These are phyloP conservation scores for Hymenoscyphus albidus DNA, from an alignment of 2,329 filamentous ascomycete genomes.

Conservation along the genomic window DNA sequence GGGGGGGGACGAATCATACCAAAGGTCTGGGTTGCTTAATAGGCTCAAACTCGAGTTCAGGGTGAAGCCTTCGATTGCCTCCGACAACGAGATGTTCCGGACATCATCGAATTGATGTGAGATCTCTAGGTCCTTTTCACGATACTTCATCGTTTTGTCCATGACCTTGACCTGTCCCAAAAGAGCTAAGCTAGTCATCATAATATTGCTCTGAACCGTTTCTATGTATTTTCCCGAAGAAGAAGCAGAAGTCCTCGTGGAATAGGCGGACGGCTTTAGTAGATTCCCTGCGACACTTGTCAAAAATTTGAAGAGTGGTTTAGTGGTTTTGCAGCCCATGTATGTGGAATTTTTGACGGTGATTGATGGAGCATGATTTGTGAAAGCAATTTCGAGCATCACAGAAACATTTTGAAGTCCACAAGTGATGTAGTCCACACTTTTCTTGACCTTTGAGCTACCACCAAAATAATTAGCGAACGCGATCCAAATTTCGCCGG, in stretches of 20 bases:
- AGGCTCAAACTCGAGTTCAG: not conserved
- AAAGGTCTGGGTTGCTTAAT: not conserved
- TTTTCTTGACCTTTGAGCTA: too few relatives aligned
- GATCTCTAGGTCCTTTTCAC: not conserved
- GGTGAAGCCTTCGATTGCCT: not conserved
- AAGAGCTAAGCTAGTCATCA: not conserved
- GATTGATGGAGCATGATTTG: not conserved
- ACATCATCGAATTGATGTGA: not conserved
- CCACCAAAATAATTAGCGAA: not conserved
- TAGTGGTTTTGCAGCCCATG: not conserved
- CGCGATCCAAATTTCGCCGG: not conserved
- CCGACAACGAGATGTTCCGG: not conserved
- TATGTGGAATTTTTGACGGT: not conserved
- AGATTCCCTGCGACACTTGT: not conserved
- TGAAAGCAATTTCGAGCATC: not conserved
- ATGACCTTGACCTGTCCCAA: not conserved
- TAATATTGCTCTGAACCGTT: too few relatives aligned
- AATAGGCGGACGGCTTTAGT: not conserved
- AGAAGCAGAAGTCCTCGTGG: too few relatives aligned
- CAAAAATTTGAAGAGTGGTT: not conserved
- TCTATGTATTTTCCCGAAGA: too few relatives aligned
- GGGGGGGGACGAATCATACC: not conserved
- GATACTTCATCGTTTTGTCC: not conserved
- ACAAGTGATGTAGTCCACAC: not conserved
- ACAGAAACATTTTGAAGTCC: not conserved